A percentile compares a stretch with the other conserved stretches of the same genome.
These are phyloP conservation scores for Trichosporon inkin DNA, from an alignment of 1,284 basidiomycete species.

Conservation along the genomic window DNA sequence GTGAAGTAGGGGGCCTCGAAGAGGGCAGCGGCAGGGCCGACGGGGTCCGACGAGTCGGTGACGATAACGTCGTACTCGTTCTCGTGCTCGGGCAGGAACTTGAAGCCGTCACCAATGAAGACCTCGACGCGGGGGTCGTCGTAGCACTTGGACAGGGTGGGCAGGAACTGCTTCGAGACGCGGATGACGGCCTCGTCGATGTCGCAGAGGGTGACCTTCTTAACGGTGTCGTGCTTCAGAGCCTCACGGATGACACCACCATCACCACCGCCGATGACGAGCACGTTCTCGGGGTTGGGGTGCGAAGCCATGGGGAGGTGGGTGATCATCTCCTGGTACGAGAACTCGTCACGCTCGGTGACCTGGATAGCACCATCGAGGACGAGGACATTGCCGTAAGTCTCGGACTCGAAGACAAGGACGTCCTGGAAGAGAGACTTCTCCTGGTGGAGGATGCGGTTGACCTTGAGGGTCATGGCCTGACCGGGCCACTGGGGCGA, in stretches of 20 bases:
- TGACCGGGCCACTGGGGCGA: conserved; percentile 96
- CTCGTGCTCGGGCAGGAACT: conserved; percentile 86
- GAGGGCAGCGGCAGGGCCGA: conserved; percentile 88
- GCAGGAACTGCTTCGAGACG: conserved; percentile 88
- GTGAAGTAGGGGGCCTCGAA: conserved; percentile 98
- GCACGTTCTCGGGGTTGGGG: conserved; percentile 91
- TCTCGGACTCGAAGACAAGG: conserved; percentile 89
- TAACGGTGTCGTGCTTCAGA: conserved; percentile 86
- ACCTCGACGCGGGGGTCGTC: conserved; percentile 80
- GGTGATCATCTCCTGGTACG: conserved; percentile 99
- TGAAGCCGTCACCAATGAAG: conserved; percentile 93
- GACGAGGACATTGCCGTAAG: conserved; percentile 92
- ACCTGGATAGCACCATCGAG: conserved; percentile 95
- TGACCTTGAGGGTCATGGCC: conserved; percentile 92
- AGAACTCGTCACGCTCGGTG: conserved; percentile 97
- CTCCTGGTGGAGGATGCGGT: conserved; percentile 91
- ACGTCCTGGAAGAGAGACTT: conserved; percentile 87
- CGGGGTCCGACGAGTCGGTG: conserved; percentile 97
- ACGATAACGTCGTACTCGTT: conserved; percentile 95
- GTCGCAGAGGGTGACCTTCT: conserved; percentile 92
- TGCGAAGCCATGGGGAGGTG: conserved; percentile 93
- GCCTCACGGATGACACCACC: conserved; percentile 96
- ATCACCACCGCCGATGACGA: conserved; percentile 95
- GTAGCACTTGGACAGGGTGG: conserved; percentile 87
- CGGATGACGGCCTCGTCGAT: conserved; percentile 98